Evolutionary conservation across 768 basidiomycete genomes (phyloP), one percentile per base, ranked within the genome.

Genomic region (Serendipita vermifera): DNA sequence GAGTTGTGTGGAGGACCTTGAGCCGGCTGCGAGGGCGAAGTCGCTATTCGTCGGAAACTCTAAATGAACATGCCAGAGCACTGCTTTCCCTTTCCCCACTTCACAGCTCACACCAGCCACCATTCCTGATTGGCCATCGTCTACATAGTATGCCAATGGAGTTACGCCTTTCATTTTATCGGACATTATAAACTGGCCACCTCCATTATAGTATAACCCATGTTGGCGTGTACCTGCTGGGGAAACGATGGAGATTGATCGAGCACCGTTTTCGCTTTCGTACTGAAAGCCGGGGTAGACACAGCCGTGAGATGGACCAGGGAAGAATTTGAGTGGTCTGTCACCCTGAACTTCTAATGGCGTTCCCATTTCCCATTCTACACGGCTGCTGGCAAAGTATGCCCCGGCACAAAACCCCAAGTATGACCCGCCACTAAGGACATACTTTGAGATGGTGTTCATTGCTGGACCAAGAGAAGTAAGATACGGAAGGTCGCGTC

Each of bases 361-460:
- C 40, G 68, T 59, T 59, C 73, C 71, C 7, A 65, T 57, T 61
- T 74, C 72, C 65, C 75, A 76, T 46, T 65, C 68, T 54, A 75
- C 66, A 43, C 64, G 56, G 6, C 35, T 41, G 4, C 72, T 71
- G 0, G 74, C 75, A 55, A 78, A 77, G 48, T 77, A 82, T 1
- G 75, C 74, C 1, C 79, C 78, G 3, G 77, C 77, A 43, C 82
- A 80, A 11, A 91, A 70, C 2, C 79, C 81, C 3, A 92, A 69
- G 60, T 83, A 77, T n/a, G 70, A 70, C 2, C 92, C 91, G 0
- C 91, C 90, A 5, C 68, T 61, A 36, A 79, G 72, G 5, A 85
- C 77, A 60, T 79, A 94, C 3, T 71, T 71, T 53, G 71, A 72
- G 46, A 92, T 79, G 2, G 74, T 65, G 9, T 68, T 62, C 39